Evolutionary conservation across 139 green algal species (phyloP), one percentile per base, ranked within the genome.

Genomic region (Desmodesmus armatus): DNA sequence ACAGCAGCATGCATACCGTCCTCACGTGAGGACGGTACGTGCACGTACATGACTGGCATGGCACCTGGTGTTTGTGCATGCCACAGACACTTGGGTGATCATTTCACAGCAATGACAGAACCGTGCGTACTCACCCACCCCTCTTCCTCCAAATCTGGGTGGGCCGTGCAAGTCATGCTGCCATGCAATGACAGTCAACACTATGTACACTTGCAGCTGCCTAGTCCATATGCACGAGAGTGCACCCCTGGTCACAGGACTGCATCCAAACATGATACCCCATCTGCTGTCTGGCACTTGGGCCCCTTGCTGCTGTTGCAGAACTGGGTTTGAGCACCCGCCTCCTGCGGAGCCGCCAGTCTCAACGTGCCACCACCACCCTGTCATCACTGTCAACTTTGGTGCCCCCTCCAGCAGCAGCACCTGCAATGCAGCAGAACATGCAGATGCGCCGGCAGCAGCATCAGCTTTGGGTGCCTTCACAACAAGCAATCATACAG

Each of bases 261-360:
- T 69, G 0, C 1, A 69, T 23, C 60, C 29, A 27, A 7, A 69
- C 13, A 37, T 1, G 60, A 23, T 69, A 37, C 60, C 13, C 7
- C 0, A 69, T 69, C 2, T 69, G 21, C 60, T 37, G 60, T n/a
- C 60, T 33, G 60, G 15, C 0, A 27, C 33, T 7, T 27, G 33
- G 15, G 17, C 21, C 33, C 21, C 4, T 40, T 71, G n/a, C 11
- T 71, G 62, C 60, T 58, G 37, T 11, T 79, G 72, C 73, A 80
- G 73, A 49, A 47, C 73, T 21, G 73, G 73, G 5, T 33, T 80
- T 35, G 19, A 80, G 17, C 73, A 80, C 31, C 73, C 73, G 21
- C 40, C 72, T 29, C 31, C 23, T 15, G 72, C 31, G 5, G 9
- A 29, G 33, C 17, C 66, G 27, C 66, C 35, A 43, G 66, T 35